These are phyloP conservation scores for Darksidea phi DNA, from an alignment of 495 filamentous ascomycete genomes.

Conservation along the genomic window DNA sequence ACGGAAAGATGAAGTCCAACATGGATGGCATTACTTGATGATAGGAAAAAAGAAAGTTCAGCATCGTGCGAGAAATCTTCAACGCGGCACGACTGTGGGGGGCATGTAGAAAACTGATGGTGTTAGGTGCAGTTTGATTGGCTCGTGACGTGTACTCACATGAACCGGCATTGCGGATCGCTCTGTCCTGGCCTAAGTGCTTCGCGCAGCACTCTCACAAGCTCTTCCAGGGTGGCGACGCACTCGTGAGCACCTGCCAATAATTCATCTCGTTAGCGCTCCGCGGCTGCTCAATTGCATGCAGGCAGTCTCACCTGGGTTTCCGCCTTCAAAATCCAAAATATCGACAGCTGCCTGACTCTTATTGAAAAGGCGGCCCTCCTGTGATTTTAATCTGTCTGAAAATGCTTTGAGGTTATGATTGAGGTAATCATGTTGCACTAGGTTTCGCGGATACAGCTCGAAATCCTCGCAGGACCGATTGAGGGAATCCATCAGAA, in stretches of 20 bases:
- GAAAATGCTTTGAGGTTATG: slow-evolving; percentile 10
- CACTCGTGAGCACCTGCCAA: background rate
- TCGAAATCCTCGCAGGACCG: background rate
- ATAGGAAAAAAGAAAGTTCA: slow-evolving; percentile 44
- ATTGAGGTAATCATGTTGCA: background rate
- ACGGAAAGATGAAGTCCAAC: slow-evolving; percentile 48
- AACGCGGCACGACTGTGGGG: slow-evolving; percentile 16
- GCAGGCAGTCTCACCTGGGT: slow-evolving; percentile 2
- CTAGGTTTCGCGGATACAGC: slow-evolving; percentile 15
- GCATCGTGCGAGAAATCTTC: slow-evolving; percentile 36
- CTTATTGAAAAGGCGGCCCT: slow-evolving; percentile 10
- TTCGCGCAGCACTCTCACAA: slow-evolving; percentile 14
- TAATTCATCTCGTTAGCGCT: background rate
- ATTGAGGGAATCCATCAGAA: background rate
- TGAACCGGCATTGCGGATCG: slow-evolving; percentile 25
- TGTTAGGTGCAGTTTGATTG: background rate
- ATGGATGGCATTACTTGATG: slow-evolving; percentile 50
- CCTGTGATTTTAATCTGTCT: slow-evolving; percentile 2
- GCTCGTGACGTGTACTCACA: slow-evolving; percentile 7
- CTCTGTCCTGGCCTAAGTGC: background rate
- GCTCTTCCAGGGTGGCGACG: slow-evolving; percentile 4
- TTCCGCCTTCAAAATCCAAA: slow-evolving; percentile 6
- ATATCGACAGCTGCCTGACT: slow-evolving; percentile 24
- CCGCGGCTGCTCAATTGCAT: background rate
- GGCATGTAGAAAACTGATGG: slow-evolving; percentile 22